Evolutionary conservation across 2,329 filamentous ascomycete species (phyloP).

Genomic region (Aspergillus sp.): DNA sequence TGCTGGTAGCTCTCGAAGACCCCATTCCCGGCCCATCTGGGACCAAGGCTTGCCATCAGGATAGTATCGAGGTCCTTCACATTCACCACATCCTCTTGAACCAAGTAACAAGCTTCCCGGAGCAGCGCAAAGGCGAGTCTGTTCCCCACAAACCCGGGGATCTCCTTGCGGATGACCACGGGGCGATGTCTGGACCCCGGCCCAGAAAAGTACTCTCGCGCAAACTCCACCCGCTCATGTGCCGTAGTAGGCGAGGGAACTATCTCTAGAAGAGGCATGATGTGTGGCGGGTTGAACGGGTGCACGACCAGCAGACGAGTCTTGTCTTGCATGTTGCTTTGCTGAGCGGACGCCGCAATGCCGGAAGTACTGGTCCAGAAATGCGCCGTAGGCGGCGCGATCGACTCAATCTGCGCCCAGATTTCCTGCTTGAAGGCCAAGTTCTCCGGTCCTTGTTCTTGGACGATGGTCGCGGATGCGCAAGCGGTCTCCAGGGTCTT

Average conservation of each 20-base stretch:
- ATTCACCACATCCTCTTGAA: constrained; percentile 52
- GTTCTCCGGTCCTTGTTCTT: constrained; percentile 61
- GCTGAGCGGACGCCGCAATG: constrained; percentile 55
- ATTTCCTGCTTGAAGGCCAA: constrained; percentile 50
- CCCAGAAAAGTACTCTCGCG: constrained; percentile 39
- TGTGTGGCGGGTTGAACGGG: constrained; percentile 62
- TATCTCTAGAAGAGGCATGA: constrained; percentile 61
- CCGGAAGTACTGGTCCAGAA: constrained; percentile 61
- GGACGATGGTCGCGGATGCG: constrained; percentile 50
- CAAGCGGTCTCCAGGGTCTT: constrained; percentile 15
- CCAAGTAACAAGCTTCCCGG: constrained; percentile 55
- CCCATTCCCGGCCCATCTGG: constrained; percentile 55
- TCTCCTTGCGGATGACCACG: constrained; percentile 52
- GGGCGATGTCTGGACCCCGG: constrained; percentile 34
- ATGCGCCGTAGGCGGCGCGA: constrained; percentile 46
- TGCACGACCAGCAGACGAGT: constrained; percentile 56
- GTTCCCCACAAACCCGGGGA: constrained; percentile 59
- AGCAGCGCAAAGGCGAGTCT: constrained; percentile 57
- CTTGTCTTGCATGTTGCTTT: constrained; percentile 41
- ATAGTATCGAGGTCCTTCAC: constrained; percentile 55
- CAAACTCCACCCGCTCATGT: constrained; percentile 25
- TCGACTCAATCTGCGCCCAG: constrained; percentile 52
- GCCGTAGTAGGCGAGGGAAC: constrained; percentile 51
- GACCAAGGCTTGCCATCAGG: constrained; percentile 53
- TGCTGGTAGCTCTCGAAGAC: constrained; percentile 61